Percentiles rank a stretch among this genome's conserved stretches.
Conservation (phyloP, 345 rosid species). For the Clarkia xantiana region DNA sequence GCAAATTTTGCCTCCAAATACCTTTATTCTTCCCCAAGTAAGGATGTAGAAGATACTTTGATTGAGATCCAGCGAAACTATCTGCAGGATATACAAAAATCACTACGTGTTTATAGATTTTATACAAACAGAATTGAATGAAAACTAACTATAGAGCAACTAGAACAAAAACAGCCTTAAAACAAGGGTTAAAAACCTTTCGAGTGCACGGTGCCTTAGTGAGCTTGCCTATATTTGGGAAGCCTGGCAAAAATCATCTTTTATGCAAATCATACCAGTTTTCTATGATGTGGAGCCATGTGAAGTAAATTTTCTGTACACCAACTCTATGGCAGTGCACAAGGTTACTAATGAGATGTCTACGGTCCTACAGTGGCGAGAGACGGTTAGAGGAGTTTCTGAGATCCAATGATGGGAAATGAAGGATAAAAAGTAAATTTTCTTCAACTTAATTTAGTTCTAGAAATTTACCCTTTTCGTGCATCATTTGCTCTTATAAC, state of each 20-base stretch:
- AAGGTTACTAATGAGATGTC: background rate
- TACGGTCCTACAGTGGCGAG: constrained; percentile 1
- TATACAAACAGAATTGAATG: too few species aligned
- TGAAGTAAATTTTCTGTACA: constrained; percentile 5
- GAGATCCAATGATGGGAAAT: constrained; percentile 3
- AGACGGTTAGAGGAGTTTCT: background rate
- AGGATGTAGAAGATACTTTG: too few species aligned
- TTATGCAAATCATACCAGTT: background rate
- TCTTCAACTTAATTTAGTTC: background rate
- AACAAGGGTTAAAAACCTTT: background rate
- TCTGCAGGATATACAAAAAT: too few species aligned
- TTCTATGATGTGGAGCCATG: background rate
- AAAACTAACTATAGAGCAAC: too few species aligned
- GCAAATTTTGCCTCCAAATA: too few species aligned
- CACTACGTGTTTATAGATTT: too few species aligned
- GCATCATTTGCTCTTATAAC: background rate
- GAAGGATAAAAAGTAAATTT: background rate
- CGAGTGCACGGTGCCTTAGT: constrained; percentile 7
- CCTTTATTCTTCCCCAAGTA: too few species aligned
- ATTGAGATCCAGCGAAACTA: too few species aligned
- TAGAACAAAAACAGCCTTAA: too few species aligned
- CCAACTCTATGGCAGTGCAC: background rate
- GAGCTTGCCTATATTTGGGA: background rate
- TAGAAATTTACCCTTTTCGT: background rate
- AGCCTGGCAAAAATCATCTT: background rate